These are phyloP conservation scores for Cladosporium halotolerans DNA, from an alignment of 2,329 filamentous ascomycete genomes.

Conservation along the genomic window DNA sequence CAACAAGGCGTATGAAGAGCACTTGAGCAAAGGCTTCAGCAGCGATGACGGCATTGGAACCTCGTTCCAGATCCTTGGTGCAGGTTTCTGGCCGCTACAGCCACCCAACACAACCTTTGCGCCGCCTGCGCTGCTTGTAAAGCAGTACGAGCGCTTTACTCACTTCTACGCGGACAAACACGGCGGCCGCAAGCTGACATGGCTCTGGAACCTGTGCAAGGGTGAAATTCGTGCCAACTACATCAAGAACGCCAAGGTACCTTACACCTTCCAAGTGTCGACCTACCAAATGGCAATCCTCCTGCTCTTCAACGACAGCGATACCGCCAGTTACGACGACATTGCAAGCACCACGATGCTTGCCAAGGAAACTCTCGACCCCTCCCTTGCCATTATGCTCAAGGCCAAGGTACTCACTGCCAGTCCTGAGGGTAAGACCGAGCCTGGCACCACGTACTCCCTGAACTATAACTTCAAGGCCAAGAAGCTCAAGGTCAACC, in stretches of 20 bases:
- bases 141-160: conserved; percentile 82
- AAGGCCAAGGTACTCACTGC: conserved; percentile 86
- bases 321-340: conserved; percentile 79
- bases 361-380: conserved; percentile 75
- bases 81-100: conserved; percentile 92
- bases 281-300: conserved; percentile 97
- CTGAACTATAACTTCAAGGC: conserved; percentile 95
- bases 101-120: conserved; percentile 83
- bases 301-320: conserved; percentile 87
- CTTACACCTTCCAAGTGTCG: conserved; percentile 94
- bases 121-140: conserved; percentile 75
- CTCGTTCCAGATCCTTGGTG: conserved; percentile 86
- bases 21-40: conserved; percentile 51
- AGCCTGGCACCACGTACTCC: conserved; percentile 69
- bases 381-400: conserved; percentile 75
- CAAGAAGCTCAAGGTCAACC: conserved; percentile 96
- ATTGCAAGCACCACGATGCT: conserved; percentile 77
- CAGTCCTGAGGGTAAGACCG: conserved; percentile 66
- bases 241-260: conserved; percentile 77
- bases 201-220: conserved; percentile 98
- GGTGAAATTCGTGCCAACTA: conserved; percentile 94
- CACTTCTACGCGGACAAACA: conserved; percentile 96
- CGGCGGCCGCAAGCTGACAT: conserved; percentile 90
- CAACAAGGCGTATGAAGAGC: conserved; percentile 80
- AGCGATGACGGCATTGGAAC: conserved; percentile 73